These are phyloP conservation scores for Erucastrum elatum DNA, from an alignment of 345 rosid genomes.

Conservation along the genomic window DNA sequence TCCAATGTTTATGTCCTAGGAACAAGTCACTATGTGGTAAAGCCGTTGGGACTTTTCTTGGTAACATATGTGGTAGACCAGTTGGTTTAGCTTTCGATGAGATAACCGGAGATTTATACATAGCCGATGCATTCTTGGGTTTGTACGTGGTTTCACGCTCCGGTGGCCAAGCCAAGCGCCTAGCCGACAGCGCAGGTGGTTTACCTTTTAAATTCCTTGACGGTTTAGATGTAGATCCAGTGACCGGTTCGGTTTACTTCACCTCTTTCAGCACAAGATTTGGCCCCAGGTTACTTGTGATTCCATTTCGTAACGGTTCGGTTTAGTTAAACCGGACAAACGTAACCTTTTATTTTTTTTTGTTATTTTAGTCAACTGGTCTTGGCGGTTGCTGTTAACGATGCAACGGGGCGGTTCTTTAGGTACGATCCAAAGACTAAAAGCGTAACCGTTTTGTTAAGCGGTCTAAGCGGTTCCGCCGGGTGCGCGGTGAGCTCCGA, in stretches of 20 bases:
- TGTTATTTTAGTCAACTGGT: conserved; percentile 20
- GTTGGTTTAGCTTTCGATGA: conserved; percentile 42
- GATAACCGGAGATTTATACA: conserved; percentile 39
- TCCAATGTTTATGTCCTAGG: not conserved
- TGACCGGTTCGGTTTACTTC: conserved; percentile 41
- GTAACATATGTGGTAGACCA: conserved; percentile 45
- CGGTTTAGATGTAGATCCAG: conserved; percentile 43
- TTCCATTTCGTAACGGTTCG: not conserved
- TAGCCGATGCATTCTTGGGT: conserved; percentile 51
- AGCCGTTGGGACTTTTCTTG: conserved; percentile 31
- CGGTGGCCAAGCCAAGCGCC: conserved; percentile 43
- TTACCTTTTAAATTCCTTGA: conserved; percentile 38
- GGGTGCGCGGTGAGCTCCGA: conserved; percentile 39
- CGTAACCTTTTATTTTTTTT: not conserved
- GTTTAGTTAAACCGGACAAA: not conserved
- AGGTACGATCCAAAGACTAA: conserved; percentile 35
- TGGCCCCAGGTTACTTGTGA: conserved; percentile 28
- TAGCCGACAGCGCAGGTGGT: conserved; percentile 35
- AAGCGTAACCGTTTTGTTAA: conserved; percentile 27
- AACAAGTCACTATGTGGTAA: conserved; percentile 32
- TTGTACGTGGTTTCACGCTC: conserved; percentile 34
- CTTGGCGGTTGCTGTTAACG: conserved; percentile 34
- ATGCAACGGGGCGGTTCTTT: conserved; percentile 32
- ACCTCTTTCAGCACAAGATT: conserved; percentile 43
- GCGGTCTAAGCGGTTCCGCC: conserved; percentile 33